Base-by-base conservation (phyloP, 768 basidiomycete species). In the Roridomyces roridus region DNA sequence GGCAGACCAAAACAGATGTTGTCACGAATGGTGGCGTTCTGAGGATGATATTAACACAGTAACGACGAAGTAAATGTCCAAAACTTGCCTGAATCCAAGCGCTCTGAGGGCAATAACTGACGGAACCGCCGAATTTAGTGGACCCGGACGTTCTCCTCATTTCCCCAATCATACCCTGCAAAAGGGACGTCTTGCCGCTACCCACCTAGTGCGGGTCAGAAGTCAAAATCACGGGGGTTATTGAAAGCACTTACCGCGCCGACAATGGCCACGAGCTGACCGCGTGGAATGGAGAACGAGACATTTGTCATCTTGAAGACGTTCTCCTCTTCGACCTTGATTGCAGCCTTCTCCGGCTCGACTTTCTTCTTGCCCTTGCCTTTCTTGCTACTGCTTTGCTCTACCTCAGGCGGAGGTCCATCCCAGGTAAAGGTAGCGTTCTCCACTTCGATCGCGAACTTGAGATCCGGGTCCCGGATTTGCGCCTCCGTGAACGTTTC, bases 381-480 rank as follows among this genome's bases (percentile, higher is more conserved):
- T 55, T 72, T 76, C 31, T 64, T 68, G 35, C 77, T 74, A 65
- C 78, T 77, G 26, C 63, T 70, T 21, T 72, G 75, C 25, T 73
- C 79, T 0, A 65, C 65, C 37, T 85, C 81, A 1, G 83, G 81
- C 0, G 88, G 85, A 1, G 89, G 84, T 5, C 85, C 81, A 64
- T 97, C 95, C 96, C 96, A 98, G 1, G 86, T 85, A 73, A 96
- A 96, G 11, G 85, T 81, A 6, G 85, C 94, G 50, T 81, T 78
- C 44, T 83, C 76, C 41, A 92, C 82, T 52, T 81, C 79, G 49
- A 97, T 65, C 2, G 93, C 96, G 28, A 75, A 70, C n/a, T 84
- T 76, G 25, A 91, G 68, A 14, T 76, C 66, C 1, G 70, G 70
- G 64, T 94, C 86, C 15, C 85, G 72, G 5, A 76, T 65, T 47